phyloP scores from a whole-genome alignment of 2,329 filamentous ascomycete species.

The Penicillium crustosum region DNA sequence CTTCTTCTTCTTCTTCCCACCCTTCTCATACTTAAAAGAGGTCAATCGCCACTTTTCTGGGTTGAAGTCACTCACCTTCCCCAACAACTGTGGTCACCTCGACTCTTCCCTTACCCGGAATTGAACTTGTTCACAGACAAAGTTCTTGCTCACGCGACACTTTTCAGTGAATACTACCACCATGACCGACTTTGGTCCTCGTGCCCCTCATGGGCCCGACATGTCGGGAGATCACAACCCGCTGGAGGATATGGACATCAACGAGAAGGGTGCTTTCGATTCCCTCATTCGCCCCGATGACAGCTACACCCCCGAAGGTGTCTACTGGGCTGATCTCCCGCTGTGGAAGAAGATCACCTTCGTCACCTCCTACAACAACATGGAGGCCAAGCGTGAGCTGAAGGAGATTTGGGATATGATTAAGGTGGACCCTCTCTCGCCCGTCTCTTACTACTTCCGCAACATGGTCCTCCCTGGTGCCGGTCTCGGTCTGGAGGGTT shows the following conservation, averaged over 20 bases:
- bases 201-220: slow-evolving; percentile 50
- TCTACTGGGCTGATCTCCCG: slow-evolving; percentile 91
- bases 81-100: slow-evolving; percentile 1
- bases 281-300: slow-evolving; percentile 84
- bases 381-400: slow-evolving; percentile 69
- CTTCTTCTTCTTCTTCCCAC: background rate
- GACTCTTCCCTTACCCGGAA: background rate
- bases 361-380: slow-evolving; percentile 69
- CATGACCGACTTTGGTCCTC: slow-evolving; percentile 43
- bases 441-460: slow-evolving; percentile 80
- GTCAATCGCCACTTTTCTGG: background rate
- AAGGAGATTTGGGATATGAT: slow-evolving; percentile 70
- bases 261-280: slow-evolving; percentile 67
- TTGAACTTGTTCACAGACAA: slow-evolving; percentile 4
- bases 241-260: slow-evolving; percentile 54
- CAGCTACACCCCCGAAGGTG: slow-evolving; percentile 75
- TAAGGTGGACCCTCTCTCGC: slow-evolving; percentile 81
- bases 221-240: slow-evolving; percentile 47
- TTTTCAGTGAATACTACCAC: slow-evolving; percentile 7
- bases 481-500: slow-evolving; percentile 88
- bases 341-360: slow-evolving; percentile 70
- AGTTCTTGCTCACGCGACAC: slow-evolving; percentile 12
- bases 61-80: background rate
- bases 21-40: background rate
- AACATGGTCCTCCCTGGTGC: slow-evolving; percentile 92